Conservation (phyloP, 345 rosid genomes). For the Eucalyptus brandiana region DNA sequence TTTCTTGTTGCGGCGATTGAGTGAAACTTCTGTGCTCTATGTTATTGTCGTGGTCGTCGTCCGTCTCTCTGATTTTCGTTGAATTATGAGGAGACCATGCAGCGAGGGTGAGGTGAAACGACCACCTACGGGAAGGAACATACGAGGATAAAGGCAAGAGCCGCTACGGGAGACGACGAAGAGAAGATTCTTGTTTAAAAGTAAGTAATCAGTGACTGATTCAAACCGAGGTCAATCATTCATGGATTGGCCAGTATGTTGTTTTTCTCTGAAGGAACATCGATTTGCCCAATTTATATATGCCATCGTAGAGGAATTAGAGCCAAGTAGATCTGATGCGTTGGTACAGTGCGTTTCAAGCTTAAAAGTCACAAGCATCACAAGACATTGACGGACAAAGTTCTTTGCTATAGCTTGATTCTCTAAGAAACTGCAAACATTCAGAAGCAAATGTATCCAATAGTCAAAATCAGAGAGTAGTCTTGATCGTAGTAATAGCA, state of each 20-base stretch:
- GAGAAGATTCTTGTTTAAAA: neutral
- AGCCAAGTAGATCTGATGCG: neutral
- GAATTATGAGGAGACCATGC: neutral
- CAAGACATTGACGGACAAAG: neutral
- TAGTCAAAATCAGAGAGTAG: neutral
- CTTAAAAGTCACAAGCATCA: neutral
- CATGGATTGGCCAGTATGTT: neutral
- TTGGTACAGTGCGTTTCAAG: neutral
- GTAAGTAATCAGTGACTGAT: neutral
- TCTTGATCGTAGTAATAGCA: neutral
- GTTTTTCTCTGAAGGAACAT: neutral
- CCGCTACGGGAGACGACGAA: neutral
- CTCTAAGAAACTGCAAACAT: neutral
- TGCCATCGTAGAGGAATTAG: neutral
- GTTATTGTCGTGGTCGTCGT: neutral
- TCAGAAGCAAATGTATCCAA: neutral
- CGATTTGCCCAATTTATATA: neutral
- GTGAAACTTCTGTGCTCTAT: neutral
- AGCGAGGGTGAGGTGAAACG: neutral
- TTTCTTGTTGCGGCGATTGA: neutral
- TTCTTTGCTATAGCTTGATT: neutral
- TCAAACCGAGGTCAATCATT: neutral
- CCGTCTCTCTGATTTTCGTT: neutral
- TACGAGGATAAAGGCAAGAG: neutral
- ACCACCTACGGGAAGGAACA: neutral